Percentiles rank a stretch among this genome's conserved stretches.
Evolutionary conservation across 2,329 filamentous ascomycete genomes (phyloP).

Genomic region (Dryadomyces quercus-mongolicae): DNA sequence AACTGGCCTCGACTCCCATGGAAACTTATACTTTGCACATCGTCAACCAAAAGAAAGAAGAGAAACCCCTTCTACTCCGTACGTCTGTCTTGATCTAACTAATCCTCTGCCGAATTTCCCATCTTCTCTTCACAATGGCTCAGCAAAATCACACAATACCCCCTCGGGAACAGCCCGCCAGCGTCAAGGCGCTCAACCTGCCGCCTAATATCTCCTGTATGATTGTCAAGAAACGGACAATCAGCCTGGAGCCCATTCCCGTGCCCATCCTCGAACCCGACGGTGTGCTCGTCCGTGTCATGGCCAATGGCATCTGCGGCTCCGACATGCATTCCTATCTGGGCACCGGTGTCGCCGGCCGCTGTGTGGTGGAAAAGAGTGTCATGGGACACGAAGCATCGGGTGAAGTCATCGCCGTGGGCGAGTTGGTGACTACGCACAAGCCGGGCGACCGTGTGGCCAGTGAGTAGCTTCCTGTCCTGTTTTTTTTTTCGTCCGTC

Average conservation of each 20-base stretch:
- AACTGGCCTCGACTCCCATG: too few relatives aligned
- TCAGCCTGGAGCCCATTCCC: conserved; percentile 63
- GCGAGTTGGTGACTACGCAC: conserved; percentile 50
- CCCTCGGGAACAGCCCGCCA: background rate
- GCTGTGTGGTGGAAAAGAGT: conserved; percentile 68
- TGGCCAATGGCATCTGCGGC: conserved; percentile 81
- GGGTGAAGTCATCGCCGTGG: conserved; percentile 63
- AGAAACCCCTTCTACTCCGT: too few relatives aligned
- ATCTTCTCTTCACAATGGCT: too few relatives aligned
- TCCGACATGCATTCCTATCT: conserved; percentile 82
- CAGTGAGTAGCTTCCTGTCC: too few relatives aligned
- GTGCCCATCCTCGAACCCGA: conserved; percentile 55
- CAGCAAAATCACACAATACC: too few relatives aligned
- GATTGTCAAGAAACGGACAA: conserved; percentile 33
- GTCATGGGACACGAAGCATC: conserved; percentile 63
- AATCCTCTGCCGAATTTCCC: too few relatives aligned
- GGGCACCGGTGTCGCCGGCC: conserved; percentile 77
- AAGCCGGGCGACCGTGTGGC: conserved; percentile 68
- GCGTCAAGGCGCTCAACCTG: background rate
- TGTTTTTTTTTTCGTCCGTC: too few relatives aligned
- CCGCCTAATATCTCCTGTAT: conserved; percentile 5
- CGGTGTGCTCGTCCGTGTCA: conserved; percentile 69
- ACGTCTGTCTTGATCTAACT: too few relatives aligned
- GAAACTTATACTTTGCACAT: too few relatives aligned
- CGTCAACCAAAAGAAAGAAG: too few relatives aligned